Percentiles rank a stretch among this genome's conserved stretches.
phyloP scores from a whole-genome alignment of 2,329 filamentous ascomycete species.

The Cladosporium austrohemisphaericum region DNA sequence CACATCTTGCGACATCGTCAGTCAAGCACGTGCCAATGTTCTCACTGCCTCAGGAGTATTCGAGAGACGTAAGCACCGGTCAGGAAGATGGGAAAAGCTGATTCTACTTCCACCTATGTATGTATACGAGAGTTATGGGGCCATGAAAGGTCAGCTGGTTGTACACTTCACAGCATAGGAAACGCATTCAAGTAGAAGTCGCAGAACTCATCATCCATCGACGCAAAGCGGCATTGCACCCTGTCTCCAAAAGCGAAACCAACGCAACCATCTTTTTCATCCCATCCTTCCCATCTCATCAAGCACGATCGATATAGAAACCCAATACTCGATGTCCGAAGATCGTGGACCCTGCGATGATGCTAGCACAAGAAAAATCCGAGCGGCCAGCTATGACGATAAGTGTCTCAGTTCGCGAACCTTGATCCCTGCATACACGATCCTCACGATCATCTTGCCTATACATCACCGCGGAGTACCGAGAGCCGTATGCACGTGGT shows the following conservation, averaged over 20 bases:
- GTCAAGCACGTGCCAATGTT: constrained; percentile 43
- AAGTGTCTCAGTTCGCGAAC: background rate
- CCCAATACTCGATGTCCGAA: too few species aligned
- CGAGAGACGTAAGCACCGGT: constrained; percentile 32
- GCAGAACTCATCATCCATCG: too few species aligned
- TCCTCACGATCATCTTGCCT: constrained; percentile 3
- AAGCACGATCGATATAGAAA: too few species aligned
- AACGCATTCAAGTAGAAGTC: too few species aligned
- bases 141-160: too few species aligned
- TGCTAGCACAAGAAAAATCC: too few species aligned
- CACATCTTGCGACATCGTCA: constrained; percentile 23
- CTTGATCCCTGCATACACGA: background rate
- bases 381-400: constrained; percentile 2
- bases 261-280: too few species aligned
- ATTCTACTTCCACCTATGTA: background rate
- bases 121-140: background rate
- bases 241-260: too few species aligned
- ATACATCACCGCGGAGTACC: constrained; percentile 3
- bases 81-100: background rate
- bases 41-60: constrained; percentile 38
- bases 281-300: too few species aligned
- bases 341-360: too few species aligned
- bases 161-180: too few species aligned
- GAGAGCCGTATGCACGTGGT: background rate
- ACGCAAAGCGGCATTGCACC: too few species aligned